phyloP scores from a whole-genome alignment of 2,329 filamentous ascomycete genomes.

The Fusarium liriodendri region DNA sequence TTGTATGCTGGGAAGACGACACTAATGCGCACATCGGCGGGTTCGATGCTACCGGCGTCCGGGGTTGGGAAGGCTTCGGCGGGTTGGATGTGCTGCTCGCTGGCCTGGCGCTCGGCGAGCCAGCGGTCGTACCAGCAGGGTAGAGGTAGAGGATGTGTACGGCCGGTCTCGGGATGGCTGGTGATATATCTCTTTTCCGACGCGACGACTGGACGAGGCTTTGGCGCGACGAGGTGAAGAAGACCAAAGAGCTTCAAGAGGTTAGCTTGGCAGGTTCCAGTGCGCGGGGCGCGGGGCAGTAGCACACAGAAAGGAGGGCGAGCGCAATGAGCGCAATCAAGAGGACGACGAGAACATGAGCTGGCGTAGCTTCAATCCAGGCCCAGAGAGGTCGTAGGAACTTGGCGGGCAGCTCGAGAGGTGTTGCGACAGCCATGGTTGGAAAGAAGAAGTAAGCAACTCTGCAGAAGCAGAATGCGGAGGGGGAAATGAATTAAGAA shows the following conservation, averaged over 20 bases:
- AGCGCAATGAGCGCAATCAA: slow-evolving; percentile 48
- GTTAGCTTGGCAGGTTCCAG: slow-evolving; percentile 17
- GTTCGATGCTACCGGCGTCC: slow-evolving; percentile 72
- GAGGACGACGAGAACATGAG: slow-evolving; percentile 52
- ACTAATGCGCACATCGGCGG: slow-evolving; percentile 85
- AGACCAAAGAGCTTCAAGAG: slow-evolving; percentile 66
- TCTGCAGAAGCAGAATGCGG: slow-evolving; percentile 16
- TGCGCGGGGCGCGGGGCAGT: slow-evolving; percentile 3
- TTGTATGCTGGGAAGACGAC: slow-evolving; percentile 97
- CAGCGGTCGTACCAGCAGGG: slow-evolving; percentile 91
- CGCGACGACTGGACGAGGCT: slow-evolving; percentile 76
- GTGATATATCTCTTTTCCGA: slow-evolving; percentile 91
- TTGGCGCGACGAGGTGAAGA: slow-evolving; percentile 81
- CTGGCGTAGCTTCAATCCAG: slow-evolving; percentile 52
- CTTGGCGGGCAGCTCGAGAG: slow-evolving; percentile 48
- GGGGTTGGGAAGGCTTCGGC: slow-evolving; percentile 54
- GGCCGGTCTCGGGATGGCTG: slow-evolving; percentile 67
- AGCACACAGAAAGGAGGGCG: slow-evolving; percentile 54
- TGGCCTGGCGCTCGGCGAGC: slow-evolving; percentile 69
- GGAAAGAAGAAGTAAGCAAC: slow-evolving; percentile 1
- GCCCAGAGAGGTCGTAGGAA: slow-evolving; percentile 50
- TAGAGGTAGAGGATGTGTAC: slow-evolving; percentile 60
- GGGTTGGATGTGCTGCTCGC: slow-evolving; percentile 51
- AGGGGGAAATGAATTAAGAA: not conserved
- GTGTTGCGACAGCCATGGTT: slow-evolving; percentile 30